phyloP scores from a whole-genome alignment of 176 grass and related monocot species.

The Microstegium vimineum region DNA sequence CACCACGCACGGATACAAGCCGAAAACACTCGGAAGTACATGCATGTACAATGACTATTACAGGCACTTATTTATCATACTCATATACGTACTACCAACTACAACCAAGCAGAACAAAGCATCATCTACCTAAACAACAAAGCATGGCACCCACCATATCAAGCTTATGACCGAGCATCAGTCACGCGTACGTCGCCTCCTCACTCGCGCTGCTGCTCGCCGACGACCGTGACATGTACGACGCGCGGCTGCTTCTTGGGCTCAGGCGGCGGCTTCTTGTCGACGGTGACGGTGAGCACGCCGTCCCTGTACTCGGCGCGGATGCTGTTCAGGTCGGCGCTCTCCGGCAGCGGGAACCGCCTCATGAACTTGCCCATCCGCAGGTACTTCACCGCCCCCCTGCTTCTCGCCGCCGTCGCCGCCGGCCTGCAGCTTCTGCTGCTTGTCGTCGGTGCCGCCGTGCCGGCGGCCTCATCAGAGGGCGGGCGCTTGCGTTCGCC shows the following conservation, averaged over 20 bases:
- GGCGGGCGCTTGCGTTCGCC: slow-evolving; percentile 58
- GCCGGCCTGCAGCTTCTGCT: not conserved
- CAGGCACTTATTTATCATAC: no score
- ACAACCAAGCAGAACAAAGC: no score
- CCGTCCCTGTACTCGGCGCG: slow-evolving; percentile 48
- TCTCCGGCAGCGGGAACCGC: slow-evolving; percentile 47
- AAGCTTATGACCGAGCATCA: not conserved
- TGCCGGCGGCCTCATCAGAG: no score
- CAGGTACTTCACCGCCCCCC: slow-evolving; percentile 42
- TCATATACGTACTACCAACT: no score
- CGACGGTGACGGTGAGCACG: slow-evolving; percentile 57
- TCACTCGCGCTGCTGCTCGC: slow-evolving; percentile 1
- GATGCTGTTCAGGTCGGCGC: slow-evolving; percentile 45
- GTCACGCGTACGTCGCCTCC: not conserved
- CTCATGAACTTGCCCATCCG: slow-evolving; percentile 72
- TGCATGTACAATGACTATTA: not conserved
- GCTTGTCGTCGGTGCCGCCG: not conserved
- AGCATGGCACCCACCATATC: no score
- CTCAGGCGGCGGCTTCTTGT: slow-evolving; percentile 53
- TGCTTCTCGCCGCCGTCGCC: not conserved
- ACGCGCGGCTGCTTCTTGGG: slow-evolving; percentile 56
- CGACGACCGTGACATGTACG: slow-evolving; percentile 48
- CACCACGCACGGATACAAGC: no score
- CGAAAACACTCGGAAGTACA: not conserved
- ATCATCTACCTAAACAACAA: no score